phyloP scores from a whole-genome alignment of 164 flowering plant species.

The Vitis amurensis region DNA sequence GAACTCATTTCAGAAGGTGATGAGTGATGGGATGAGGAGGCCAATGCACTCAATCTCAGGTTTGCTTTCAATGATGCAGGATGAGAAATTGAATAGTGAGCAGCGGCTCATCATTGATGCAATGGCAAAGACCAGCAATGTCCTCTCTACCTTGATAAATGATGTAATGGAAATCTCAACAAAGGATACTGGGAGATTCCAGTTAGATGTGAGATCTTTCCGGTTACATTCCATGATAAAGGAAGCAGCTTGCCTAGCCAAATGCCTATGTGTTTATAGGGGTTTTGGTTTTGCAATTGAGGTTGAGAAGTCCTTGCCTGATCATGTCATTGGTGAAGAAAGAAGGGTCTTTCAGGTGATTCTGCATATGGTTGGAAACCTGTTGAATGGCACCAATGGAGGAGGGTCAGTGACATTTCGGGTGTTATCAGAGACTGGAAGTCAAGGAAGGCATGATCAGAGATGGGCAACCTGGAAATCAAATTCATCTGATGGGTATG shows the following conservation, averaged over 20 bases:
- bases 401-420: slow-evolving; percentile 47
- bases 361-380: slow-evolving; percentile 83
- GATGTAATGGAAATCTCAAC: slow-evolving; percentile 76
- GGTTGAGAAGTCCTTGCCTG: slow-evolving; percentile 60
- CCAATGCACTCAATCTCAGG: slow-evolving; percentile 96
- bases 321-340: slow-evolving; percentile 79
- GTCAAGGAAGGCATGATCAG: slow-evolving; percentile 53
- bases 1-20: slow-evolving; percentile 78
- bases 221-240: slow-evolving; percentile 63
- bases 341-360: slow-evolving; percentile 88
- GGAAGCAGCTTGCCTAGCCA: slow-evolving; percentile 82
- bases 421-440: slow-evolving; percentile 41
- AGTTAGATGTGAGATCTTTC: slow-evolving; percentile 58
- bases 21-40: slow-evolving; percentile 84
- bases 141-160: slow-evolving; percentile 70
- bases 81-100: slow-evolving; percentile 48
- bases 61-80: slow-evolving; percentile 70
- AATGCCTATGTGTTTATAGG: slow-evolving; percentile 59
- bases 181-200: slow-evolving; percentile 58
- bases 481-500: slow-evolving; percentile 52
- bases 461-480: slow-evolving; percentile 70
- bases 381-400: slow-evolving; percentile 45
- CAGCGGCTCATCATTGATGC: slow-evolving; percentile 62
- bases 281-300: slow-evolving; percentile 60
- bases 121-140: slow-evolving; percentile 67